These are phyloP conservation scores for Dendrobium huoshanense DNA, from an alignment of 106 monocot species.

Conservation along the genomic window DNA sequence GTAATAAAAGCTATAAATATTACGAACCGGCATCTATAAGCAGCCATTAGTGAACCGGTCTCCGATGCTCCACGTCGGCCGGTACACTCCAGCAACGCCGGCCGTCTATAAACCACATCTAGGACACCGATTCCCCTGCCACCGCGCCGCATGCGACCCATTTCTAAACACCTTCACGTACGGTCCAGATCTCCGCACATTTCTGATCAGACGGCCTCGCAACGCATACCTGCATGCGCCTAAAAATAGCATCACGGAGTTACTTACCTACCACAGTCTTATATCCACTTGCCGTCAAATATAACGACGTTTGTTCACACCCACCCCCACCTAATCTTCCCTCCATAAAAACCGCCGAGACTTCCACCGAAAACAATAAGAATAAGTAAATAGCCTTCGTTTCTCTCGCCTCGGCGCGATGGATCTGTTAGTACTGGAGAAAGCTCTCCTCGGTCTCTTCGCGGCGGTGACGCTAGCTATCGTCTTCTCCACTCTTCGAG, in stretches of 20 bases:
- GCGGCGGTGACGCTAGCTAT: constrained; percentile 30
- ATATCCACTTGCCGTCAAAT: neutral
- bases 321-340: neutral
- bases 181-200: neutral
- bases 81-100: neutral
- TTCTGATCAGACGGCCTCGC: neutral
- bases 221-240: neutral
- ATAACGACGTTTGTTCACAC: neutral
- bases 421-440: constrained; percentile 42
- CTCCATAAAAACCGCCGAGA: neutral
- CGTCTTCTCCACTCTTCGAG: constrained; percentile 23
- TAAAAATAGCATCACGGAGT: too few species aligned
- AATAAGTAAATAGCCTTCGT: too few species aligned
- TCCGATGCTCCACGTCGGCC: neutral
- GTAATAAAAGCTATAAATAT: too few species aligned
- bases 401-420: constrained; percentile 6
- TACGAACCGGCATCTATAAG: too few species aligned
- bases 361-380: neutral
- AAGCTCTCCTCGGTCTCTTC: constrained; percentile 40
- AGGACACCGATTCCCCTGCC: neutral
- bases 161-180: neutral
- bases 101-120: neutral
- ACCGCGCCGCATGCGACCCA: neutral
- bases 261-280: neutral
- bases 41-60: neutral